Percentiles rank a stretch among this genome's conserved stretches.
Conservation (phyloP, 257 asterid species). For the Scutellaria galericulata region DNA sequence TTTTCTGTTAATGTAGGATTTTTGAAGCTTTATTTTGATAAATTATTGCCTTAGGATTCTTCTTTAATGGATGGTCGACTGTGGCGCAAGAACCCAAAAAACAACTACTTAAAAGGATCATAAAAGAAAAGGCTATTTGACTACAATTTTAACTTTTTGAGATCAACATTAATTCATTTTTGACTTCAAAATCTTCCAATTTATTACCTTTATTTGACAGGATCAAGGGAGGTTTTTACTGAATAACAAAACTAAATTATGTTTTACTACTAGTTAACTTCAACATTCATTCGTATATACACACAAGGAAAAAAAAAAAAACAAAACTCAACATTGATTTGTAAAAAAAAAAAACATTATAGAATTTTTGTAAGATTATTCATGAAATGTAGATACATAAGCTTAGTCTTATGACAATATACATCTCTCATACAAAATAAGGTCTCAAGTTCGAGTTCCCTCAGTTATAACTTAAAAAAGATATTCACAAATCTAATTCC, state of each 20-base stretch:
- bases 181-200: constrained; percentile 29
- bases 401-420: too few relatives aligned
- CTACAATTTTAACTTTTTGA: constrained; percentile 40
- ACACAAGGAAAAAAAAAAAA: too few relatives aligned
- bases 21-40: background rate
- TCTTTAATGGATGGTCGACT: constrained; percentile 34
- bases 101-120: constrained; percentile 20
- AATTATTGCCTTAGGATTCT: constrained; percentile 41
- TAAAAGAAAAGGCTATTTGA: constrained; percentile 31
- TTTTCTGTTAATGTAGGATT: background rate
- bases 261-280: background rate
- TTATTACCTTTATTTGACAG: background rate
- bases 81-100: constrained; percentile 49
- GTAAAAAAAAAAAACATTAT: too few relatives aligned
- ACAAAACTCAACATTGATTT: too few relatives aligned
- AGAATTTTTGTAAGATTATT: too few relatives aligned
- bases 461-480: too few relatives aligned
- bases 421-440: too few relatives aligned
- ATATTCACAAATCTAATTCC: too few relatives aligned
- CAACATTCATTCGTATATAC: too few relatives aligned
- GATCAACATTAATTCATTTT: constrained; percentile 24
- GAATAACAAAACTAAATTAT: background rate
- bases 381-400: too few relatives aligned
- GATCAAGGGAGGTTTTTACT: background rate
- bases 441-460: too few relatives aligned